Conservation (phyloP, 768 basidiomycete species). For the Lepiota venenata region DNA sequence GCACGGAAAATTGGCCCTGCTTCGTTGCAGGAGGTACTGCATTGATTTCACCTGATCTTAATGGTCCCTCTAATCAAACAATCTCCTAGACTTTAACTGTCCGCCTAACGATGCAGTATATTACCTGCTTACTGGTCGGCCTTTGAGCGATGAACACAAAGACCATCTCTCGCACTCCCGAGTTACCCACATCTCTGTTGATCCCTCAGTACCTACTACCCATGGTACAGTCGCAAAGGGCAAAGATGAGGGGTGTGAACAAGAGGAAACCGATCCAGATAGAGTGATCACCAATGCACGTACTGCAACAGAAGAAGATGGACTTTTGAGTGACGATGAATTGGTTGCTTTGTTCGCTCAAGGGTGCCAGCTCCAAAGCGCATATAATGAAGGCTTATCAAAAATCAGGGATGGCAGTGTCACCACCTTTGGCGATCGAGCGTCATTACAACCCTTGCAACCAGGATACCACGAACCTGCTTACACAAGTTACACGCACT, state of each 20-base stretch:
- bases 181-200: slow-evolving; percentile 69
- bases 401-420: slow-evolving; percentile 15
- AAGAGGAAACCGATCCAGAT: slow-evolving; percentile 61
- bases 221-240: slow-evolving; percentile 11
- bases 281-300: slow-evolving; percentile 74
- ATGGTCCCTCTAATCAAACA: neutral
- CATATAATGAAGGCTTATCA: slow-evolving; percentile 58
- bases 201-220: slow-evolving; percentile 45
- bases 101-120: slow-evolving; percentile 81
- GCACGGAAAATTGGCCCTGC: slow-evolving; percentile 63
- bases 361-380: slow-evolving; percentile 49
- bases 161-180: slow-evolving; percentile 55
- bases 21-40: slow-evolving; percentile 78
- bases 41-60: neutral
- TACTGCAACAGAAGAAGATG: slow-evolving; percentile 53
- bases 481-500: slow-evolving; percentile 88
- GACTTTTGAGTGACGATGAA: slow-evolving; percentile 60
- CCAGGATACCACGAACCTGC: slow-evolving; percentile 70
- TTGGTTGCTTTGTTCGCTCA: slow-evolving; percentile 45
- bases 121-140: slow-evolving; percentile 64
- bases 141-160: slow-evolving; percentile 52
- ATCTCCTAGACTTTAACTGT: slow-evolving; percentile 80
- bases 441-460: slow-evolving; percentile 32
- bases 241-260: slow-evolving; percentile 28
- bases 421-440: slow-evolving; percentile 51